Conservation (phyloP, 371 early-diverging fungal species). For the Rhizopus stolonifer region DNA sequence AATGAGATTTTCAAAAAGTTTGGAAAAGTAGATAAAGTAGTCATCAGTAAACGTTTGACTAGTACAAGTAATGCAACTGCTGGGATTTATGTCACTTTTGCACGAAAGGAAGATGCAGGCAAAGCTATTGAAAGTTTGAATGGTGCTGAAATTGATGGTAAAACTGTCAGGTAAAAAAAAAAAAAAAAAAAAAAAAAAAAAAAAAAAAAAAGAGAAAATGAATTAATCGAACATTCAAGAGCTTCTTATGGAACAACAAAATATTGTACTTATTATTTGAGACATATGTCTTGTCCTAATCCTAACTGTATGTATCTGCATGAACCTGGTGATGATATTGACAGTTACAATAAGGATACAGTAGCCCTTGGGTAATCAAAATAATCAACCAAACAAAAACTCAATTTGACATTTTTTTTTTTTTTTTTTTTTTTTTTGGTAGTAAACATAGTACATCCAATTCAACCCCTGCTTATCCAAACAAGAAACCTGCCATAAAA, state of each 20-base stretch:
- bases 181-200: neutral
- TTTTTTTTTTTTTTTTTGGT: neutral
- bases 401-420: no score
- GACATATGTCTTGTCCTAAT: slow-evolving; percentile 78
- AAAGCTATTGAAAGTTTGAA: slow-evolving; percentile 89
- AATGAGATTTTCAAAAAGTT: slow-evolving; percentile 95
- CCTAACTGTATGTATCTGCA: slow-evolving; percentile 85
- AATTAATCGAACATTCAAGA: slow-evolving; percentile 22
- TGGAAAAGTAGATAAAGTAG: slow-evolving; percentile 90
- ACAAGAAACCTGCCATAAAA: slow-evolving; percentile 32
- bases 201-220: no score
- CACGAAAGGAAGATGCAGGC: slow-evolving; percentile 87
- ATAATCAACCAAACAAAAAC: no score
- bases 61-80: slow-evolving; percentile 48
- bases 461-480: slow-evolving; percentile 25
- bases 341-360: slow-evolving; percentile 63
- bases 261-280: slow-evolving; percentile 85
- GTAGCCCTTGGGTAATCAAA: slow-evolving; percentile 47
- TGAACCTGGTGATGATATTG: slow-evolving; percentile 84
- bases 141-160: slow-evolving; percentile 84
- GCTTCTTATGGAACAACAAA: slow-evolving; percentile 91
- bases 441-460: slow-evolving; percentile 27
- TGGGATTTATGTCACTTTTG: slow-evolving; percentile 92
- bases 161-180: slow-evolving; percentile 70
- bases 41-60: slow-evolving; percentile 72